Base-by-base conservation (phyloP, 495 filamentous ascomycete genomes). In the Bathelium albidoporum region DNA sequence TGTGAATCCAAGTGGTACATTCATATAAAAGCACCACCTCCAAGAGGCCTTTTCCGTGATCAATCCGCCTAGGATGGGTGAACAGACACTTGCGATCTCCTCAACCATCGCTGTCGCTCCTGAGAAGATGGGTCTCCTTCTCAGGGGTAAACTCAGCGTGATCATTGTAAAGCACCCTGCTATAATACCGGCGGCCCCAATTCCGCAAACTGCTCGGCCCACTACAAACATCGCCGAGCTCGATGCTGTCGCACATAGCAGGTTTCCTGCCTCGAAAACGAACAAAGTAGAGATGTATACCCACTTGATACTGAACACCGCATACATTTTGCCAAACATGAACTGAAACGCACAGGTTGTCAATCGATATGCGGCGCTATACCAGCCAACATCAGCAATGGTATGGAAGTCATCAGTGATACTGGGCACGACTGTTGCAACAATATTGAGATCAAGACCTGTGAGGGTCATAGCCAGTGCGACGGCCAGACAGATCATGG, bases 1-100 rank as follows among this genome's bases (percentile, higher is more conserved):
- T 7, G 83, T 58, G 5, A 64, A 82, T 14, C 83, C 84, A 5
- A 62, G 18, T 26, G 60, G 60, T 9, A 62, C n/a, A 31, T 62
- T 62, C 36, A 62, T 49, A 31, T 62, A 62, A 39, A 62, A 62
- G 60, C 60, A 62, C 59, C 55, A 61, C 28, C 39, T 20, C 63
- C 52, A 60, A 22, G 58, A 59, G 9, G 64, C 14, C 28, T 64
- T 61, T n/a, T 59, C 28, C 10, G 49, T 61, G n/a, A 58, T 41
- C 24, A 62, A 10, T 22, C 34, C 63, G 32, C 49, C 49, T 20
- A 61, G 31, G 14, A 65, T 11, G 2, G 58, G 55, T 12, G 34
- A 32, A 41, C 32, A 29, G 32, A 52, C 32, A 10, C 32, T 45
- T 24, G 59, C 55, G 60, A 58, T 41, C 26, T 32, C 43, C 10